Base-by-base conservation (phyloP, 257 asterid species). In the Solanum dulcamara region DNA sequence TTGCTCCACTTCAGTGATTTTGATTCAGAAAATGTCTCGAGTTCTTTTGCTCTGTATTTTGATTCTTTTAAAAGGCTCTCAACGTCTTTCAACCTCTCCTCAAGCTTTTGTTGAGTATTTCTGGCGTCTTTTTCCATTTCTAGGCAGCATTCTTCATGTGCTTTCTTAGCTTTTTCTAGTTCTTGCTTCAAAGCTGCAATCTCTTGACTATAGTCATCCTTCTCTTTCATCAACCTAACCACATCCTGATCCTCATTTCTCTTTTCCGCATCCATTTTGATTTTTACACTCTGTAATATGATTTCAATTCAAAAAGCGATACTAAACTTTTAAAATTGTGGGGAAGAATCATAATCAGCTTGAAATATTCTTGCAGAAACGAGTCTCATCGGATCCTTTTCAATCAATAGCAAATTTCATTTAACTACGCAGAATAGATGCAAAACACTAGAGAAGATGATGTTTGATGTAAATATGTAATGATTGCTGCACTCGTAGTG, bases 1-100 rank as follows among this genome's bases (percentile, higher is more conserved):
- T 97, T 95, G 83, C 72, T 93, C 99, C 97, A 93, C 42, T 74
- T 6, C 84, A 89, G 68, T 4, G 92, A 81, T 88, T 86, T 90
- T 55, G 93, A 89, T 85, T 90, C 93, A 5, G 91, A 90, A 55
- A 44, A 83, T 13, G 89, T 88, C 90, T 96, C 96, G 10, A 94
- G 91, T 81, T 92, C 93, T 86, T 89, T 90, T 40, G 84, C 92
- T 89, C 89, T 90, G 81, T 80, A 84, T 81, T 67, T 90, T 12
- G 93, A 91, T 71, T 89, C 95, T 20, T 89, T 84, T 53, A 88
- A 85, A 40, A 71, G 88, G 84, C 50, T 84, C 82, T 74, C 84
- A 79, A 88, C 90, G 81, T 92, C 98, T 85, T 75, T 88, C 86
- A 92, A 84, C 87, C 81, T 94, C 50, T 87, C 87, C 90, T 93